Evolutionary conservation across 108 stramenopile genomes (phyloP).

Genomic region (Nannochloropsis gaditana): DNA sequence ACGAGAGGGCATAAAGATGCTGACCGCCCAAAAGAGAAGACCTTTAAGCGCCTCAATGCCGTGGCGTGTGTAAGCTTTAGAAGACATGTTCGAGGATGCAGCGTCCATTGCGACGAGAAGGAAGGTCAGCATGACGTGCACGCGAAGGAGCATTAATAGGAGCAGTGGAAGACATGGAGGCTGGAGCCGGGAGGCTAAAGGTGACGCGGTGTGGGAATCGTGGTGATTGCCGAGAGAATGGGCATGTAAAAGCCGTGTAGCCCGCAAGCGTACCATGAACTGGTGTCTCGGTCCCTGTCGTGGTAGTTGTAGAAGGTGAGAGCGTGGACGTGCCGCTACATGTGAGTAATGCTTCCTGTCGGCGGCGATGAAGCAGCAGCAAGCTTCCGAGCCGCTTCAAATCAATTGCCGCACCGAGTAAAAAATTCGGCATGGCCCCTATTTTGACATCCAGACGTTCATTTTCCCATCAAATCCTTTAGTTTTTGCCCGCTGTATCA

Average conservation of each 20-base stretch:
- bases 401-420: too few species aligned
- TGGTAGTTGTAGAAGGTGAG: background rate
- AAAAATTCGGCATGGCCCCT: too few species aligned
- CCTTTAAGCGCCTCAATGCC: background rate
- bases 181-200: background rate
- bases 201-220: too few species aligned
- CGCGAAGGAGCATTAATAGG: constrained; percentile 11
- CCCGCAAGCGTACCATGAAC: background rate
- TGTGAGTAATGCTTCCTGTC: too few species aligned
- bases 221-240: background rate
- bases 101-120: background rate
- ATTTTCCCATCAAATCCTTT: too few species aligned
- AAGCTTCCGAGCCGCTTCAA: too few species aligned
- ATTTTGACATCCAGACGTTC: too few species aligned
- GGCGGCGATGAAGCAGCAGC: too few species aligned
- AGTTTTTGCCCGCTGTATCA: too few species aligned
- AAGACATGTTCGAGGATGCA: background rate
- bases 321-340: background rate
- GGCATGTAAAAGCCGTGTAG: background rate
- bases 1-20: background rate
- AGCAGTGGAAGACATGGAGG: background rate
- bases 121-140: background rate
- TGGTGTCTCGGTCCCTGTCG: background rate
- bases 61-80: background rate
- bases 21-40: background rate